These are phyloP conservation scores for Bonia amplexicaulis DNA, from an alignment of 176 grass and related monocot genomes.

Conservation along the genomic window DNA sequence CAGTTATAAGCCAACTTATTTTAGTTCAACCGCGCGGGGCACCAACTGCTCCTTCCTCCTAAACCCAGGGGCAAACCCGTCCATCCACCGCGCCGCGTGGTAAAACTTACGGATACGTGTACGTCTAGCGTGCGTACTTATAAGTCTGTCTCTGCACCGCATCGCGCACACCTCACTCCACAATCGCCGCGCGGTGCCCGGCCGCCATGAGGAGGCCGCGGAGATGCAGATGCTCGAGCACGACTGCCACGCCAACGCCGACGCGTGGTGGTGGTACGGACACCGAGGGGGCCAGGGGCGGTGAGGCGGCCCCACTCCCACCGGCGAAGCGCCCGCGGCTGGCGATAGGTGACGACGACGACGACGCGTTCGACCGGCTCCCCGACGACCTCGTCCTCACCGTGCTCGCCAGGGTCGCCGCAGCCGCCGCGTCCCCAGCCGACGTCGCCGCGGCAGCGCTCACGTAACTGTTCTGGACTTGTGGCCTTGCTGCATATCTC, in stretches of 20 bases:
- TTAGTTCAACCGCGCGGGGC: too few species aligned
- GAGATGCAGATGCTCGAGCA: not conserved
- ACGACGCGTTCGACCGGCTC: constrained; percentile 53
- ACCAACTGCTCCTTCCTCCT: too few species aligned
- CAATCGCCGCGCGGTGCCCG: not conserved
- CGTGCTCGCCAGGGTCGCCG: constrained; percentile 38
- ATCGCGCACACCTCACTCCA: not conserved
- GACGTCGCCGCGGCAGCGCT: constrained; percentile 42
- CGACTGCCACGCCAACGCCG: not conserved
- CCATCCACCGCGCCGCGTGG: not conserved
- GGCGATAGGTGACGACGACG: not conserved
- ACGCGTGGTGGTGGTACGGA: not conserved
- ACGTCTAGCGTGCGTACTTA: not conserved
- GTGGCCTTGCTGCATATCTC: not conserved
- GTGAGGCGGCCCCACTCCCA: not conserved
- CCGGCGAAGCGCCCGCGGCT: not conserved
- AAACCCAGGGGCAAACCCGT: not conserved
- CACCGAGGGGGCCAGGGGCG: not conserved
- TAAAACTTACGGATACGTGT: not conserved
- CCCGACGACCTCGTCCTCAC: constrained; percentile 61
- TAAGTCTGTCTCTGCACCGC: not conserved
- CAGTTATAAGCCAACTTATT: too few species aligned
- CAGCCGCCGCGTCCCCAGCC: constrained; percentile 19
- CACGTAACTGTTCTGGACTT: constrained; percentile 15
- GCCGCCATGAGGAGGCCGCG: constrained; percentile 1